Conservation (phyloP, 2,329 filamentous ascomycete genomes). For the Geosmithia putterillii region DNA sequence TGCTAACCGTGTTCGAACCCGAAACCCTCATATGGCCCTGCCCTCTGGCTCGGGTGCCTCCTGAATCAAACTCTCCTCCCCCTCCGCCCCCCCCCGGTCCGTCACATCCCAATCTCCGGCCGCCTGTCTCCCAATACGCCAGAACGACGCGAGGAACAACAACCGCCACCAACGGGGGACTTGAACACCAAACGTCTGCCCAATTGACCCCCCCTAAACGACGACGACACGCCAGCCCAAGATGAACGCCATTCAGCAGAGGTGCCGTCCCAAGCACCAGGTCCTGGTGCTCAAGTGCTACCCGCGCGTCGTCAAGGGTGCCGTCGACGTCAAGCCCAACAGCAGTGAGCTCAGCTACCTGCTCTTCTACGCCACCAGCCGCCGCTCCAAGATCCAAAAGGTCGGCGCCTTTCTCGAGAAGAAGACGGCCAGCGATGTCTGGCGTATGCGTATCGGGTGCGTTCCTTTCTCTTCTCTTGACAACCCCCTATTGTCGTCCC, state of each 20-base stretch:
- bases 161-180: not conserved
- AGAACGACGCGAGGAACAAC: too few species aligned
- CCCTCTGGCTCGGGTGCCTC: not conserved
- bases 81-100: not conserved
- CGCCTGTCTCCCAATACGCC: too few species aligned
- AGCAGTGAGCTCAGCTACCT: constrained; percentile 94
- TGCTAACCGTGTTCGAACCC: not conserved
- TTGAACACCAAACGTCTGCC: not conserved
- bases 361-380: constrained; percentile 90
- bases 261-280: constrained; percentile 87
- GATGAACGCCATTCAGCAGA: constrained; percentile 56
- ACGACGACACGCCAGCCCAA: constrained; percentile 4
- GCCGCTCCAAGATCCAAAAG: constrained; percentile 90
- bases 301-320: constrained; percentile 80
- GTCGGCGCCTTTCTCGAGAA: constrained; percentile 91
- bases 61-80: not conserved
- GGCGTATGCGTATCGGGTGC: constrained; percentile 76
- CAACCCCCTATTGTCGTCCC: constrained; percentile 5
- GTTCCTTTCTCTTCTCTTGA: constrained; percentile 10
- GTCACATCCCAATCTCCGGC: too few species aligned
- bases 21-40: not conserved
- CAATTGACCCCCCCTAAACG: not conserved
- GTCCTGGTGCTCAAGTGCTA: constrained; percentile 94
- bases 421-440: constrained; percentile 84
- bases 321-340: constrained; percentile 89